Percentiles rank a stretch among this genome's conserved stretches.
Evolutionary conservation across 2,329 filamentous ascomycete genomes (phyloP).

Genomic region (Lasiodiplodia hormozganensis): DNA sequence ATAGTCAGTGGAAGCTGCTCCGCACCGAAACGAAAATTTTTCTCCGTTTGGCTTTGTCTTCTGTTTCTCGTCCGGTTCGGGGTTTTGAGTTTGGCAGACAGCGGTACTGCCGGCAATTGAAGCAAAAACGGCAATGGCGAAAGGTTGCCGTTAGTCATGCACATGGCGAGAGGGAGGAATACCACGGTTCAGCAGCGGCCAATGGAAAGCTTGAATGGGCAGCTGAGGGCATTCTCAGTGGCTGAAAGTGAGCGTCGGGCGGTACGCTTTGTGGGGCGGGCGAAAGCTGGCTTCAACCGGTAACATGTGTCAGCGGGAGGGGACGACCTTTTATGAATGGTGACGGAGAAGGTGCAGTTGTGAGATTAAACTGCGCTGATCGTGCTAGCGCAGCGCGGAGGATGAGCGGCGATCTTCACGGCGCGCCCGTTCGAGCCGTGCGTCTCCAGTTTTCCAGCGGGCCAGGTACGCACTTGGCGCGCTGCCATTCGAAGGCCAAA

Average conservation of each 20-base stretch:
- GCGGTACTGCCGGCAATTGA: not conserved
- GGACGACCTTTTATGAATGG: not conserved
- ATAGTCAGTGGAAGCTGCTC: not conserved
- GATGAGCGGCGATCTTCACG: conserved; percentile 7
- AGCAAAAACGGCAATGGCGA: not conserved
- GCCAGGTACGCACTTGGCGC: conserved; percentile 5
- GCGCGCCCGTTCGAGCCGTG: conserved; percentile 7
- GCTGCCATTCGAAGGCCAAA: conserved; percentile 1
- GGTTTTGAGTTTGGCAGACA: not conserved
- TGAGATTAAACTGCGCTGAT: conserved; percentile 20
- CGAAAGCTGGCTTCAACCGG: not conserved
- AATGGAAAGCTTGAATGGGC: not conserved
- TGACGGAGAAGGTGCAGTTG: conserved; percentile 1
- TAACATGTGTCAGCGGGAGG: not conserved
- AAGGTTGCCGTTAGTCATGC: conserved; percentile 3
- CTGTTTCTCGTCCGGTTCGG: not conserved
- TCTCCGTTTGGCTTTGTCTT: too few relatives aligned
- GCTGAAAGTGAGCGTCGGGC: not conserved
- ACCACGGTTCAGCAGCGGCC: not conserved
- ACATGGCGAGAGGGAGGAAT: not conserved
- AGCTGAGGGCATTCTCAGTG: not conserved
- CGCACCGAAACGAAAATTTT: not conserved
- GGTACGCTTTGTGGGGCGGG: conserved; percentile 4
- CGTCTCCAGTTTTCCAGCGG: conserved; percentile 7
- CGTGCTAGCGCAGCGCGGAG: conserved; percentile 11